Conservation (phyloP, 148 eudicot genomes). For the Chenopodium suecicum region DNA sequence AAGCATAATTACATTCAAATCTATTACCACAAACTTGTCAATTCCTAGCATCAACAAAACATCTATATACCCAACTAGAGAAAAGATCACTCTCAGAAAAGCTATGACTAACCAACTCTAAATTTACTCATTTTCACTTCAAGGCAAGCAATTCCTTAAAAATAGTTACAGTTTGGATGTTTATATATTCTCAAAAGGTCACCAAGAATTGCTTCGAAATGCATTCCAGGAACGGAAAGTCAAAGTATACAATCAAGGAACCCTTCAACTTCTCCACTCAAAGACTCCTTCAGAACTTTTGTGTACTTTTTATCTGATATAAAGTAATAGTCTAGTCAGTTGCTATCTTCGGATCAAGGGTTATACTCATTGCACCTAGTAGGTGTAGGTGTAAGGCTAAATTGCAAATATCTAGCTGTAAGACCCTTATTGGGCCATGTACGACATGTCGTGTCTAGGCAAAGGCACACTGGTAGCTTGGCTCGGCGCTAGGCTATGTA, state of each 20-base stretch:
- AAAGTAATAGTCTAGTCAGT: background rate
- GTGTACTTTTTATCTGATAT: background rate
- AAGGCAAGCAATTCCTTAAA: background rate
- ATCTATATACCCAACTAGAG: background rate
- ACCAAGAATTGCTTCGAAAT: background rate
- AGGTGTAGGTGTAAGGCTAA: background rate
- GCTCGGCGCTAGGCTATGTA: too few species aligned
- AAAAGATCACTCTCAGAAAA: background rate
- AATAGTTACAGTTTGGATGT: background rate
- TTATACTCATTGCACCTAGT: background rate
- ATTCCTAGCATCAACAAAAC: background rate
- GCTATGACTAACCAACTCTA: background rate
- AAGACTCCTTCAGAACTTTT: too few species aligned
- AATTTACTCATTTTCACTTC: background rate
- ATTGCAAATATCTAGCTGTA: too few species aligned
- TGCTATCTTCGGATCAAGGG: background rate
- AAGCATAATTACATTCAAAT: conserved; percentile 1
- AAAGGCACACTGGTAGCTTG: too few species aligned
- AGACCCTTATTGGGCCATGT: too few species aligned
- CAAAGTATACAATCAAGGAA: background rate
- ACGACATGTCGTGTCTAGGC: too few species aligned
- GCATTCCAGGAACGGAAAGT: background rate
- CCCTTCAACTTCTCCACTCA: background rate
- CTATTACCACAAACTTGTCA: background rate
- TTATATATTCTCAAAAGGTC: background rate